These are phyloP conservation scores for Aegilops speltoides DNA, from an alignment of 176 grass and related monocot genomes.

Conservation along the genomic window DNA sequence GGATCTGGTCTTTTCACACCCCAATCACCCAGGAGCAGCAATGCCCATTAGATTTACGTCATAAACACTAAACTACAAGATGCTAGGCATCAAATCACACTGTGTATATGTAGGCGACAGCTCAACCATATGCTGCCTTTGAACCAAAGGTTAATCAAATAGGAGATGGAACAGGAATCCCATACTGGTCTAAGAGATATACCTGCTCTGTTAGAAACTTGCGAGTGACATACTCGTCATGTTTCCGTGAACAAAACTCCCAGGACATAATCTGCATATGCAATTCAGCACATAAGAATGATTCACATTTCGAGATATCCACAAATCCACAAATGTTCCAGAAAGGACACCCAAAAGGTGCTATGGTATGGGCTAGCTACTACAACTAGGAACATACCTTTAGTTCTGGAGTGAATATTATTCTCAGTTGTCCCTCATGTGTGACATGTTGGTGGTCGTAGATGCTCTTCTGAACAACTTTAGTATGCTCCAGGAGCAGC, in stretches of 20 bases:
- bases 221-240: slow-evolving; percentile 87
- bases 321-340: background rate
- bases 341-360: background rate
- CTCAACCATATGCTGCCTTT: background rate
- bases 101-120: background rate
- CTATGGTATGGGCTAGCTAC: background rate
- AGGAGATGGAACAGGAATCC: background rate
- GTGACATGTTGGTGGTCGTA: slow-evolving; percentile 91
- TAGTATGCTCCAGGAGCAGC: slow-evolving; percentile 82
- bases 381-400: slow-evolving; percentile 56
- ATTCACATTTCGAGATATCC: slow-evolving; percentile 47
- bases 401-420: slow-evolving; percentile 94
- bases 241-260: slow-evolving; percentile 87
- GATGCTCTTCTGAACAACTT: slow-evolving; percentile 89
- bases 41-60: background rate
- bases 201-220: slow-evolving; percentile 91
- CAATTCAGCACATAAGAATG: slow-evolving; percentile 33
- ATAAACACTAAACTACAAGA: background rate
- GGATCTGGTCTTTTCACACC: slow-evolving; percentile 1
- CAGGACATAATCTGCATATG: slow-evolving; percentile 79
- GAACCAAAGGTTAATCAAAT: slow-evolving; percentile 5
- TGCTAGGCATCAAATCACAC: background rate
- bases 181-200: background rate
- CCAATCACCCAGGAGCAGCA: background rate
- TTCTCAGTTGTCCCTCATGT: slow-evolving; percentile 84